phyloP scores from a whole-genome alignment of 2,329 filamentous ascomycete species.

The Epichloe coenophiala region DNA sequence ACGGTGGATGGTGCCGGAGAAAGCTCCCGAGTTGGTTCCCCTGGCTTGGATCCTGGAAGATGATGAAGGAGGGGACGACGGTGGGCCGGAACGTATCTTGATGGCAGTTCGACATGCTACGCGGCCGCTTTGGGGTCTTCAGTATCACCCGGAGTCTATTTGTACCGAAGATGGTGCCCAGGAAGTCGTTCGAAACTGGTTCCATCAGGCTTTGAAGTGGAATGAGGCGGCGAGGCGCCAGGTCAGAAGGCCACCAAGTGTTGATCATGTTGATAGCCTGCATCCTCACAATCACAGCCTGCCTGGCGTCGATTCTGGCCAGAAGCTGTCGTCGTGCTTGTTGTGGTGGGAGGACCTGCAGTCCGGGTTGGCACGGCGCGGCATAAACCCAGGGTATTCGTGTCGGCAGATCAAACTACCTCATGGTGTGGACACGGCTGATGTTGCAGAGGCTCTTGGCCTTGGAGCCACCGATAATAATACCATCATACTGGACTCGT shows the following conservation, averaged over 20 bases:
- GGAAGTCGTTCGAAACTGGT: conserved; percentile 62
- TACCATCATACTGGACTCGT: conserved; percentile 45
- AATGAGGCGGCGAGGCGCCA: conserved; percentile 25
- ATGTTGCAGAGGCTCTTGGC: conserved; percentile 39
- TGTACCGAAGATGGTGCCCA: conserved; percentile 61
- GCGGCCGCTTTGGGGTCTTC: conserved; percentile 73
- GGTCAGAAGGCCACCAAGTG: conserved; percentile 1
- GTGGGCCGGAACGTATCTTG: conserved; percentile 39
- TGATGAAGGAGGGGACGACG: conserved; percentile 10
- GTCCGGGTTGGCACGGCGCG: conserved; percentile 16
- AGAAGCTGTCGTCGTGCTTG: conserved; percentile 8
- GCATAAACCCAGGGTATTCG: conserved; percentile 21
- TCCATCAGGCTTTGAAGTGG: conserved; percentile 49
- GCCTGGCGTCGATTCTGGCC: conserved; percentile 9
- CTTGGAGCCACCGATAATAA: conserved; percentile 29
- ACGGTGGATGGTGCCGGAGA: conserved; percentile 26
- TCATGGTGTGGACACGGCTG: conserved; percentile 32
- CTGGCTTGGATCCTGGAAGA: conserved; percentile 46
- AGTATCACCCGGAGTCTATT: conserved; percentile 83
- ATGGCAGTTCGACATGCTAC: conserved; percentile 59
- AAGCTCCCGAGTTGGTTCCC: conserved; percentile 33
- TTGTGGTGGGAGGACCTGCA: conserved; percentile 14
- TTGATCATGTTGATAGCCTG: conserved; percentile 10
- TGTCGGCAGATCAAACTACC: conserved; percentile 31
- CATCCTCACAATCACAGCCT: conserved; percentile 7